Base-by-base conservation (phyloP, 2,329 filamentous ascomycete species). In the Botryotinia globosa region DNA sequence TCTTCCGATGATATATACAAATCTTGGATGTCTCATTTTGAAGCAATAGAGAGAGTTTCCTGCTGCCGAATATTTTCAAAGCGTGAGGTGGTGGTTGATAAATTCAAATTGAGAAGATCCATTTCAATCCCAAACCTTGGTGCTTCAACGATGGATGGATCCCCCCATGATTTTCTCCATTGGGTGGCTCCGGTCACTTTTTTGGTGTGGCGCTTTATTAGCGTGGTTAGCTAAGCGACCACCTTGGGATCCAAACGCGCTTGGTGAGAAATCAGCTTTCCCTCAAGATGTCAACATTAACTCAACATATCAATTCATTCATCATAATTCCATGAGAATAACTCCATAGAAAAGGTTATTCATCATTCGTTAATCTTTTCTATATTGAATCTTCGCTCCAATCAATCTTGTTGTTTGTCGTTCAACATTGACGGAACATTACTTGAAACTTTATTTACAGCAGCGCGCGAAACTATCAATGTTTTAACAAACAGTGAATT, bases 211-310 rank as follows among this genome's bases (percentile, higher is more conserved):
- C 69, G 59, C 61, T 54, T 44, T 63, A 45, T 45, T 72, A 72
- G 62, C 48, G 61, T 71, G 29, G 42, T 32, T 25, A 63, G 25
- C n/a, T 64, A 71, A 71, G 69, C 69, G 59, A 54, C 48, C 48
- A 48, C 54, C 70, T 63, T 62, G 61, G 65, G 65, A 66, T 44
- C 70, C 69, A 56, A 67, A 56, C 65, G 48, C 65, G 65, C 48
- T 25, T 56, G 62, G 62, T 66, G 70, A 67, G 70, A 72, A 72
- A 72, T 72, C 69, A 72, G 51, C 61, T 58, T 58, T 20, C 45
- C 45, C 6, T 16, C 45, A 71, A 71, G 39, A 44, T 42, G 45
- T 72, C 48, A 72, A 66, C 69, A 72, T 66, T n/a, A 29, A 48
- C 34, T n/a, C 58, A 62, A 51, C 42, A 51, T 29, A 64, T 25